Evolutionary conservation across 2,329 filamentous ascomycete genomes (phyloP), one percentile per base, ranked within the genome.

Genomic region (Colletotrichum sp.): DNA sequence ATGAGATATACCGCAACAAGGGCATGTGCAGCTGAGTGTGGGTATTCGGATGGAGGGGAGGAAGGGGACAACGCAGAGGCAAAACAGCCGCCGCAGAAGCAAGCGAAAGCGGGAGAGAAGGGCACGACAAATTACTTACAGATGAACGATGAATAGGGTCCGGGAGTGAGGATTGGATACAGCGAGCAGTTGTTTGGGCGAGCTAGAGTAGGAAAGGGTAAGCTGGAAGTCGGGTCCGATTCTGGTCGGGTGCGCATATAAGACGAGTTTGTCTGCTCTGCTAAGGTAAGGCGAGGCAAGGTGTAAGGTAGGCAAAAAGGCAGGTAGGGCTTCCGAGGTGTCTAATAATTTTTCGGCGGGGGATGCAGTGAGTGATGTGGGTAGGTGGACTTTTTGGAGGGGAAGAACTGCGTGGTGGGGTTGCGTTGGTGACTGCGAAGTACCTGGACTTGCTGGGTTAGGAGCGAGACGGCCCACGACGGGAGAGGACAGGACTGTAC

Each of bases 341-440:
- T 76, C 70, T 76, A 76, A 76, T 73, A 76, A 73, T 69, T 76
- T 76, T 76, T 76, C 73, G 70, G 73, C 73, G 70, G 73, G 64
- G 73, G 71, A 76, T 64, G 70, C 70, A 76, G 70, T 73, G 30
- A 65, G 64, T 76, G 70, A 69, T 73, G 73, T 76, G 73, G 73
- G 73, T 69, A 76, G 71, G 73, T 76, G 73, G 73, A 60, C 64
- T 76, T 60, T 75, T 73, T 69, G 71, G 73, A 76, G 73, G 73
- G 73, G 73, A 73, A 65, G 64, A 59, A 32, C 70, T 63, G 64
- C 44, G 64, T 73, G 70, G 71, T 73, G 70, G 73, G 64, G 73
- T 73, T 69, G 49, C 44, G 70, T 32, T 64, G 73, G 70, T 76
- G 64, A 69, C 73, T 57, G 57, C 28, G 44, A 63, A 71, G 69